Base-by-base conservation (phyloP, 148 eudicot genomes). In the Rheum nobile region DNA sequence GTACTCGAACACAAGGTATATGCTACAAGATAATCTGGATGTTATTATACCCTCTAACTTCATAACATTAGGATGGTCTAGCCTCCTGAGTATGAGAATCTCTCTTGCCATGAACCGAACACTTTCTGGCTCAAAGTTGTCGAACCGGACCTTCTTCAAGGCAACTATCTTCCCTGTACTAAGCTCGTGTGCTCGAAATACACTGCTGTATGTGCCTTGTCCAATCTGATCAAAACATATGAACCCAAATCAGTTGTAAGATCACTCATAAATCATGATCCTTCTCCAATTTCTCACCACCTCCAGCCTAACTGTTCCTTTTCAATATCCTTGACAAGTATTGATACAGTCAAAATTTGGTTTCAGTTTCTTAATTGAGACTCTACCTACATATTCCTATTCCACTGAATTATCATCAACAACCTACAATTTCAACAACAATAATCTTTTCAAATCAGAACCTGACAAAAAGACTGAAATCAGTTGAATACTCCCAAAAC, bases 91-190 rank as follows among this genome's bases (percentile, higher is more conserved):
- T 72, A 93, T 89, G 81, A 83, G 73, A 44, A 93, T 90, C 77
- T 93, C 96, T 28, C 96, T 82, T 5, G 98, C 96, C 98, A 93
- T 93, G 81, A 93, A 93, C 71, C 94, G 80, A 28, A 93, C 95
- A 78, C 97, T 93, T 75, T 93, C 94, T 4, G 94, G 98, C 83
- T 90, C 94, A 81, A 88, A 87, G 76, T 91, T 89, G 81, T 93
- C 96, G 14, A 93, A 91, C 12, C 98, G 81, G 6, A 93, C 98
- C 80, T 93, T 93, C 86, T 93, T 93, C 78, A 93, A 44, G 52
- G 98, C 96, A 74, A 91, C 94, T 69, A 84, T 91, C 83, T 80
- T 89, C 72, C 97, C 97, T 2, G 83, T 83, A 75, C 81, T 86
- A n/a, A 82, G 75, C 14, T 93, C 89, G 17, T 90, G 86, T 37